These are phyloP conservation scores for Fusarium nanum DNA, from an alignment of 2,329 filamentous ascomycete species.

Conservation along the genomic window DNA sequence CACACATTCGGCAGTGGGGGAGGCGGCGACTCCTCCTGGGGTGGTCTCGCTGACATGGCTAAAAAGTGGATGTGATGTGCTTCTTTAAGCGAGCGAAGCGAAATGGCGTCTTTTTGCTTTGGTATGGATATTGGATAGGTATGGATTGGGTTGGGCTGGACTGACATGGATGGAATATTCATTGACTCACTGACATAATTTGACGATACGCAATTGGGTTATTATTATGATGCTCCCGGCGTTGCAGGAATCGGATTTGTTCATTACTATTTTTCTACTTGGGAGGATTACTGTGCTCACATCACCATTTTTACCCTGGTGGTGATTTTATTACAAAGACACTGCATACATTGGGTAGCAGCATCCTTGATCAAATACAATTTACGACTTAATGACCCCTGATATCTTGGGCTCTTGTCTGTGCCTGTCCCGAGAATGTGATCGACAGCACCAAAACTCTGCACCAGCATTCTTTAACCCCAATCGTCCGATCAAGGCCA, in stretches of 20 bases:
- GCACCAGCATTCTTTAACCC: background rate
- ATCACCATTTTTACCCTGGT: background rate
- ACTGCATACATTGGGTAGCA: conserved; percentile 10
- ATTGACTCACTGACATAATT: conserved; percentile 8
- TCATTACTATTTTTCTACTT: conserved; percentile 1
- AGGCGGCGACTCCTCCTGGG: conserved; percentile 49
- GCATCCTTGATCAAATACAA: conserved; percentile 31
- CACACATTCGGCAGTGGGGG: conserved; percentile 50
- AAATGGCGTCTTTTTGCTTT: conserved; percentile 17
- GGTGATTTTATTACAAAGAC: conserved; percentile 24
- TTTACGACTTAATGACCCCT: conserved; percentile 36
- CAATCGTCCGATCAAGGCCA: background rate
- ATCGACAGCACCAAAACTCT: conserved; percentile 11
- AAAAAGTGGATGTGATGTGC: conserved; percentile 56
- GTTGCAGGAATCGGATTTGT: conserved; percentile 34
- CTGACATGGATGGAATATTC: background rate
- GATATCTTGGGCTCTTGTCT: background rate
- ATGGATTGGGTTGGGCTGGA: background rate
- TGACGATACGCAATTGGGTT: conserved; percentile 22
- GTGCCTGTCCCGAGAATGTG: conserved; percentile 17
- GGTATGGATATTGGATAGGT: background rate
- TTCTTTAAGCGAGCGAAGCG: conserved; percentile 4
- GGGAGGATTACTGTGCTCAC: conserved; percentile 12
- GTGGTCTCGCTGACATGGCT: conserved; percentile 54
- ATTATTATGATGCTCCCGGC: conserved; percentile 26